A percentile compares a stretch with the other conserved stretches of the same genome.
phyloP scores from a whole-genome alignment of 2,329 filamentous ascomycete species.

The Aotearoamyces nothofagi region DNA sequence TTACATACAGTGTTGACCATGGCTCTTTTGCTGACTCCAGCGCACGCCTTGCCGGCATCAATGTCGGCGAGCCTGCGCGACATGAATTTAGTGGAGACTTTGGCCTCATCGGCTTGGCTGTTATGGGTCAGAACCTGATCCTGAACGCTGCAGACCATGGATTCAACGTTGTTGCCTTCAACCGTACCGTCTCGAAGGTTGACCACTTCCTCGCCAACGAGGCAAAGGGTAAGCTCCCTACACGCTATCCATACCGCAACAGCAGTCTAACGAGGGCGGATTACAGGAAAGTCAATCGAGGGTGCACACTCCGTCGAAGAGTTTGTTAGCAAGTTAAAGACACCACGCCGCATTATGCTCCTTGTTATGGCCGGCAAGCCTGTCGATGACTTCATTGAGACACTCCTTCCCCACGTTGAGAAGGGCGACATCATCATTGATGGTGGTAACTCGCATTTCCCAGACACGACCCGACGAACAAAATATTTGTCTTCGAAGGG shows the following conservation, averaged over 20 bases:
- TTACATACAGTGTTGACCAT: no score
- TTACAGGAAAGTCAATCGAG: constrained; percentile 75
- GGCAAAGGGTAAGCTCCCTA: constrained; percentile 51
- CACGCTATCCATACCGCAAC: no score
- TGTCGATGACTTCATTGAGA: constrained; percentile 98
- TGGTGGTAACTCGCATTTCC: constrained; percentile 98
- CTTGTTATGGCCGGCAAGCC: constrained; percentile 97
- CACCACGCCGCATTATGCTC: constrained; percentile 91
- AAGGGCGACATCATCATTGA: constrained; percentile 97
- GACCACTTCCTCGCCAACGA: constrained; percentile 85
- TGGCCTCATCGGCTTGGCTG: constrained; percentile 83
- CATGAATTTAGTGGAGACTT: constrained; percentile 44
- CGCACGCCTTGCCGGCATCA: constrained; percentile 60
- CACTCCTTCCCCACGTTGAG: constrained; percentile 70
- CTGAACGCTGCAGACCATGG: constrained; percentile 81
- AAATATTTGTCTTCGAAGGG: constrained; percentile 76
- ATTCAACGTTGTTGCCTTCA: constrained; percentile 96
- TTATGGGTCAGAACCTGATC: constrained; percentile 84
- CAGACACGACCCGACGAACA: constrained; percentile 95
- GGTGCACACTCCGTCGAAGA: constrained; percentile 90
- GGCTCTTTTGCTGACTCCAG: constrained; percentile 28
- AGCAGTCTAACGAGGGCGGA: no score
- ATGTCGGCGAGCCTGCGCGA: constrained; percentile 45
- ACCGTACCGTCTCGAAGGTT: constrained; percentile 97
- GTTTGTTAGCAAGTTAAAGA: constrained; percentile 94